Percentiles rank a stretch among this genome's conserved stretches.
These are phyloP conservation scores for Luzula sylvatica DNA, from an alignment of 176 grass and related monocot species.

Conservation along the genomic window DNA sequence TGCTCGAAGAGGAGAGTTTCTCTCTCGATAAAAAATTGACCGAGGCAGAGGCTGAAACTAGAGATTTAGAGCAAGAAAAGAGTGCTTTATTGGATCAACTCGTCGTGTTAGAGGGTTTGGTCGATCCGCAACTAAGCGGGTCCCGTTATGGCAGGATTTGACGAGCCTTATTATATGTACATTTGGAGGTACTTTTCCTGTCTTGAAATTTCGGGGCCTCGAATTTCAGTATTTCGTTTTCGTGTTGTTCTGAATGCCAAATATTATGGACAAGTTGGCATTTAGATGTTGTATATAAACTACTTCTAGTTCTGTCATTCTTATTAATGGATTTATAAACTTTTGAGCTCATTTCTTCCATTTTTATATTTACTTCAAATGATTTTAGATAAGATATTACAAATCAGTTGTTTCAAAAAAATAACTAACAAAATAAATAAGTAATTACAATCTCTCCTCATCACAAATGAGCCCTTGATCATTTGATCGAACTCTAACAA, in stretches of 20 bases:
- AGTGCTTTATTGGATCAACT: slow-evolving; percentile 74
- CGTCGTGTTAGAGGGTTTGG: slow-evolving; percentile 87
- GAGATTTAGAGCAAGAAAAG: slow-evolving; percentile 52
- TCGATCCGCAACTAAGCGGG: slow-evolving; percentile 27
- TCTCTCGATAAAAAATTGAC: slow-evolving; percentile 48
- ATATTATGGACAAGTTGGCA: not conserved
- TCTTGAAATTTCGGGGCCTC: too few species aligned
- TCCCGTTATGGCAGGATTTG: slow-evolving; percentile 5
- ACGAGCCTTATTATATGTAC: not conserved
- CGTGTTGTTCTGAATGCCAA: too few species aligned
- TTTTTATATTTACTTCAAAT: too few species aligned
- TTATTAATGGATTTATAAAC: not conserved
- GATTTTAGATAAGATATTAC: too few species aligned
- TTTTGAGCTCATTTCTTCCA: too few species aligned
- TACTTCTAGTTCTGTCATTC: not conserved
- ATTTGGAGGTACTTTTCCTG: not conserved
- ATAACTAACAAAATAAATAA: not conserved
- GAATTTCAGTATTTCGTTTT: not conserved
- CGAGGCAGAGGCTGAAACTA: slow-evolving; percentile 44
- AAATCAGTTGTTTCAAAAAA: too few species aligned
- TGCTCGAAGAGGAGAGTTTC: slow-evolving; percentile 81
- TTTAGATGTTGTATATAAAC: slow-evolving; percentile 6
- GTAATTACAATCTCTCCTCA: not conserved
- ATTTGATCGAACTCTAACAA: slow-evolving; percentile 18
- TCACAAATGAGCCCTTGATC: not conserved